Percentiles rank a stretch among this genome's conserved stretches.
Conservation (phyloP, 306 rosid species). For the Gastrolobium bilobum region DNA sequence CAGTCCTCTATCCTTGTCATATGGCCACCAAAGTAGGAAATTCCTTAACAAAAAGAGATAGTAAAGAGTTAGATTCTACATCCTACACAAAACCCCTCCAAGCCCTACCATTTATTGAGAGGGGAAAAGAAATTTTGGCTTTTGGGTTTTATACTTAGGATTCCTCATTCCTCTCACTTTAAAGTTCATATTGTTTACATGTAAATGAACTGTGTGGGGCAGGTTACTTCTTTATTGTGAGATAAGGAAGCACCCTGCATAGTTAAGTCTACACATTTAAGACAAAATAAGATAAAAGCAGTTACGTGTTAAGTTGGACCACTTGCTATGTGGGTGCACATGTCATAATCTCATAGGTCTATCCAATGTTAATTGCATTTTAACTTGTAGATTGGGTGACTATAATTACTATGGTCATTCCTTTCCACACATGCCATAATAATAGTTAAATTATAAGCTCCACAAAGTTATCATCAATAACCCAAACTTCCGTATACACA, state of each 20-base stretch:
- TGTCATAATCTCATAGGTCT: conserved; percentile 38
- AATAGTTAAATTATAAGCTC: conserved; percentile 62
- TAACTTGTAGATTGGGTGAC: conserved; percentile 37
- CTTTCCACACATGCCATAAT: conserved; percentile 52
- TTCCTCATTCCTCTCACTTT: conserved; percentile 70
- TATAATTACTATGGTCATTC: conserved; percentile 41
- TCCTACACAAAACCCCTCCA: conserved; percentile 25
- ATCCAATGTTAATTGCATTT: conserved; percentile 36
- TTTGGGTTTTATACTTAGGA: conserved; percentile 75
- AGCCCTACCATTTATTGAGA: conserved; percentile 50
- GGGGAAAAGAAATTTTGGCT: conserved; percentile 74
- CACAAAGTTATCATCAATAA: conserved; percentile 53
- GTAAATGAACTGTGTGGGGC: conserved; percentile 48
- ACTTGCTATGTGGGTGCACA: conserved; percentile 31
- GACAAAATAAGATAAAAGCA: conserved; percentile 51
- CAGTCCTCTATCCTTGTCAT: conserved; percentile 56
- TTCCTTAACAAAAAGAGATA: conserved; percentile 53
- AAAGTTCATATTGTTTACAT: conserved; percentile 55
- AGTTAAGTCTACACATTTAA: conserved; percentile 28
- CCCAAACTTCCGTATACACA: conserved; percentile 53
- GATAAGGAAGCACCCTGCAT: conserved; percentile 42
- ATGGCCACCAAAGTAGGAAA: conserved; percentile 65
- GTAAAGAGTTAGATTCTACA: conserved; percentile 60
- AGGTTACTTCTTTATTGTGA: conserved; percentile 40
- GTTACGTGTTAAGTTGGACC: conserved; percentile 31